Base-by-base conservation (phyloP, 2,329 filamentous ascomycete genomes). In the Trichophyton verrucosum region DNA sequence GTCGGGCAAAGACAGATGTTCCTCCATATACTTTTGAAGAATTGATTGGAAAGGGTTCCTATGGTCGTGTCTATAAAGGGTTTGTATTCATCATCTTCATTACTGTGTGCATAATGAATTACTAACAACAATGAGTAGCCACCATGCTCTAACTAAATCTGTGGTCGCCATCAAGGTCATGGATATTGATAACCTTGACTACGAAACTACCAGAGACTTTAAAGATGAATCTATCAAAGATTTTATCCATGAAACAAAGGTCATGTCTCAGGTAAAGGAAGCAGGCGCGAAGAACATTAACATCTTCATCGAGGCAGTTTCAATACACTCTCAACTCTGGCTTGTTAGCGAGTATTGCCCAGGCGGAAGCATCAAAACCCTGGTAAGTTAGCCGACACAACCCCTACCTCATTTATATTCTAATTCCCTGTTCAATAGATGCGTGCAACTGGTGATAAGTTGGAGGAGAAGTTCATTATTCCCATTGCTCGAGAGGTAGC, bases 321-420 rank as follows among this genome's bases (percentile, higher is more conserved):
- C 82, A 2, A 79, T 86, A 22, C 82, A 86, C 65, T 82, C 82
- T 58, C 82, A 86, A 66, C 73, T 86, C 22, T 86, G 84, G 84
- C 80, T 86, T 64, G 78, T 86, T 60, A 84, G 81, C 70, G 84
- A 86, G 68, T 86, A 86, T 68, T 85, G 82, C 64, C 83, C 83
- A 27, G 84, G 84, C 65, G 84, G 84, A 59, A 86, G 84, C 71
- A 80, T 86, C 5, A 79, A 82, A 62, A 86, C 84, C 7, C 68
- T 86, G 66, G 83, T 85, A 78, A 76, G 58, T 49, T 42, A 17
- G 1, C 9, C 9, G n/a, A 22, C 2, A 22, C 17, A 47, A 22
- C 5, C 1, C 3, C 3, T 51, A 51, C 3, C 44, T 5, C 15
- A 15, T 51, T 11, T 27, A 1, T 51, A 47, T 13, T 17, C 46